A percentile compares a stretch with the other conserved stretches of the same genome.
These are phyloP conservation scores for Phytophthora ramorum DNA, from an alignment of 352 stramenopile species.

Conservation along the genomic window DNA sequence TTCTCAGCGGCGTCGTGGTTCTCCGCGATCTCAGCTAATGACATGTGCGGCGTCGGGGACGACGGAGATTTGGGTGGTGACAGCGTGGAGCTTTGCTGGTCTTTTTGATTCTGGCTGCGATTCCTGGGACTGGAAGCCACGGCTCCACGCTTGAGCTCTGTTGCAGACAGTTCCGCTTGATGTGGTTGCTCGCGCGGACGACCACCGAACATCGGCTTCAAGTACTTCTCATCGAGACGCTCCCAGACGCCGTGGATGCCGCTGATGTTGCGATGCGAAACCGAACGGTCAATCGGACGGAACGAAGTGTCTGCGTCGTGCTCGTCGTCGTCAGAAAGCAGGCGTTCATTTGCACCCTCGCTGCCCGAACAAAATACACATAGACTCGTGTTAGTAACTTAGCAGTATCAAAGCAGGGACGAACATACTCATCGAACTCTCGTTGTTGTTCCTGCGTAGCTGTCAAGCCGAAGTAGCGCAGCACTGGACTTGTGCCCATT, in stretches of 20 bases:
- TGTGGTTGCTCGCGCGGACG: slow-evolving; percentile 39
- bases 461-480: slow-evolving; percentile 65
- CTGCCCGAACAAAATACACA: slow-evolving; percentile 20
- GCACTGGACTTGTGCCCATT: slow-evolving; percentile 73
- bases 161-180: slow-evolving; percentile 18
- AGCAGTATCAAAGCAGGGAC: no score
- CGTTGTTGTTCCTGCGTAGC: slow-evolving; percentile 44
- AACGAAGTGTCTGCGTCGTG: slow-evolving; percentile 58
- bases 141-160: slow-evolving; percentile 30
- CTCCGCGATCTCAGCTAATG: slow-evolving; percentile 63
- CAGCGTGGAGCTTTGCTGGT: slow-evolving; percentile 12
- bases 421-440: slow-evolving; percentile 61
- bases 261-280: slow-evolving; percentile 38
- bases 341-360: slow-evolving; percentile 55
- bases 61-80: slow-evolving; percentile 30
- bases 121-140: slow-evolving; percentile 23
- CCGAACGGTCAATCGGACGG: slow-evolving; percentile 39
- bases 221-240: slow-evolving; percentile 69
- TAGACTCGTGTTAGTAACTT: background rate
- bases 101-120: slow-evolving; percentile 15
- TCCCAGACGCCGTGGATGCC: slow-evolving; percentile 75
- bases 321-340: slow-evolving; percentile 65
- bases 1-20: slow-evolving; percentile 53
- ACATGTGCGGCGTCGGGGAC: slow-evolving; percentile 32
- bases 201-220: slow-evolving; percentile 78